Evolutionary conservation across 371 early-diverging fungal species (phyloP).

Genomic region (Phascolomyces articulosus): DNA sequence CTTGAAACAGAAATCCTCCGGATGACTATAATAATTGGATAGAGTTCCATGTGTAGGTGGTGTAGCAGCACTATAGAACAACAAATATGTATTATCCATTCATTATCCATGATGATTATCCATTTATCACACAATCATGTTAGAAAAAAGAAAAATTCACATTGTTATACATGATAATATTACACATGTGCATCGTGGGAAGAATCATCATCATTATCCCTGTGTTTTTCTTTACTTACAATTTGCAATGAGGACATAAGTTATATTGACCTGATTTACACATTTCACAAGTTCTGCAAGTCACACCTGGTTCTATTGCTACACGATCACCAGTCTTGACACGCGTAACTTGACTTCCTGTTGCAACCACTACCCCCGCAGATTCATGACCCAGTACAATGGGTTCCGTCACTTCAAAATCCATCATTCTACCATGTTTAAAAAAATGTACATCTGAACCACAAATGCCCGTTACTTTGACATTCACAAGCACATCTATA

Average conservation of each 20-base stretch:
- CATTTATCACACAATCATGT: too few species aligned
- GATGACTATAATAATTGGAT: slow-evolving; percentile 43
- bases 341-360: slow-evolving; percentile 54
- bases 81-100: background rate
- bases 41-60: slow-evolving; percentile 55
- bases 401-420: slow-evolving; percentile 46
- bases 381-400: slow-evolving; percentile 81
- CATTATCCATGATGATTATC: too few species aligned
- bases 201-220: too few species aligned
- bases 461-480: slow-evolving; percentile 52
- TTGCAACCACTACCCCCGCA: slow-evolving; percentile 62
- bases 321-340: slow-evolving; percentile 74
- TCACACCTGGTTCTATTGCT: slow-evolving; percentile 65
- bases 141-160: too few species aligned
- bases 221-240: slow-evolving; percentile 21
- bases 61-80: slow-evolving; percentile 40
- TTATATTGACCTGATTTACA: slow-evolving; percentile 55
- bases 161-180: too few species aligned
- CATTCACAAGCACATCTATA: slow-evolving; percentile 45
- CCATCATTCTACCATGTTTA: slow-evolving; percentile 39
- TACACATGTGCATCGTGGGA: too few species aligned
- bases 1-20: slow-evolving; percentile 53
- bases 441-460: slow-evolving; percentile 54
- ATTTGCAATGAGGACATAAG: slow-evolving; percentile 48
- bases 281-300: slow-evolving; percentile 60